A percentile compares a stretch with the other conserved stretches of the same genome.
Evolutionary conservation across 2,329 filamentous ascomycete genomes (phyloP).

Genomic region (Parascedosporium putredinis): DNA sequence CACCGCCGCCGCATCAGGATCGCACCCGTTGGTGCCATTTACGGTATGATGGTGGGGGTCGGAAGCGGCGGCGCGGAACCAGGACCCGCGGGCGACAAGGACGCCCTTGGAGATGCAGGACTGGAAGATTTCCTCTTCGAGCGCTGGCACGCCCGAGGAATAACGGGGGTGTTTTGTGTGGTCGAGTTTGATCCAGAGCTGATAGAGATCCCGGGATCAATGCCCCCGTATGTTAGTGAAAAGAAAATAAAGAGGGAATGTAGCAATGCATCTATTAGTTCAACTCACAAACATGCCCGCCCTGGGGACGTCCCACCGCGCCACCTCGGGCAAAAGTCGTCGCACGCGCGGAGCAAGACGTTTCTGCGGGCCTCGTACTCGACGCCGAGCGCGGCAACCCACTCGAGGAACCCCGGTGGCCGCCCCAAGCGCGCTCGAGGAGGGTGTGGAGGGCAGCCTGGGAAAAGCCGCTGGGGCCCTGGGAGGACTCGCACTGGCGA

Average conservation of each 20-base stretch:
- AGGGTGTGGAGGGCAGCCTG: conserved; percentile 82
- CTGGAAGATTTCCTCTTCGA: conserved; percentile 84
- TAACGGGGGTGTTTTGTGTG: conserved; percentile 55
- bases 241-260: background rate
- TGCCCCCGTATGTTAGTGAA: background rate
- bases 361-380: conserved; percentile 76
- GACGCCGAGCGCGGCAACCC: conserved; percentile 72
- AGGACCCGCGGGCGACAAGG: conserved; percentile 73
- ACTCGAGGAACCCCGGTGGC: conserved; percentile 77
- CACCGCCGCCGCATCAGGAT: background rate
- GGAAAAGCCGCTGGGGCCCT: conserved; percentile 75
- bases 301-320: conserved; percentile 67
- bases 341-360: conserved; percentile 67
- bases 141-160: conserved; percentile 42
- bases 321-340: conserved; percentile 67
- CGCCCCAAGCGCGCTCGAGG: conserved; percentile 84
- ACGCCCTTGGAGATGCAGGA: conserved; percentile 66
- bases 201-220: conserved; percentile 4
- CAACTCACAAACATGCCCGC: conserved; percentile 92
- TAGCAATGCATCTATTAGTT: conserved; percentile 1
- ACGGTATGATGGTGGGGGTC: conserved; percentile 31
- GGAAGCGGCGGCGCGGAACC: conserved; percentile 73
- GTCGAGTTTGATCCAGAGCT: conserved; percentile 67
- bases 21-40: background rate
- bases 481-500: conserved; percentile 74